A percentile compares a stretch with the other conserved stretches of the same genome.
Conservation (phyloP, 1,139 yeast species). For the Nakaseomyces sp. region DNA sequence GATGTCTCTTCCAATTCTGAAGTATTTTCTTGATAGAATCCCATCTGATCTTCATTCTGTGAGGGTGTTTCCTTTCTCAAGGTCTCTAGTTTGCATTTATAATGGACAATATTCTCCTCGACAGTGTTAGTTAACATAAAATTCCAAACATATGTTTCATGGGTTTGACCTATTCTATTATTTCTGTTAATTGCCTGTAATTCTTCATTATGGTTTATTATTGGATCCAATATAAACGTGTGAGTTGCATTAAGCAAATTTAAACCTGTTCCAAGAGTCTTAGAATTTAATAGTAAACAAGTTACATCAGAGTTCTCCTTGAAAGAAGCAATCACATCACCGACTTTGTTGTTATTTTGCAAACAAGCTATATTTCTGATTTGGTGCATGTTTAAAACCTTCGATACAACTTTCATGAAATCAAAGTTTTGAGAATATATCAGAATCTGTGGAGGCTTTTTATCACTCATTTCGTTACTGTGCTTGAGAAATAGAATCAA, state of each 20-base stretch:
- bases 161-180: conserved; percentile 83
- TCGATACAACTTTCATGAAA: conserved; percentile 54
- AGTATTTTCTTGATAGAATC: neutral
- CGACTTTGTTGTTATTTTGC: conserved; percentile 19
- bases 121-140: conserved; percentile 76
- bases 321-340: conserved; percentile 45
- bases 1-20: neutral
- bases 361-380: conserved; percentile 38
- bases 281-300: conserved; percentile 76
- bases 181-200: conserved; percentile 86
- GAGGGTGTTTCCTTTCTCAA: neutral
- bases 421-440: conserved; percentile 85
- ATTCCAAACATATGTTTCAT: conserved; percentile 82
- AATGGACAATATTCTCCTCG: conserved; percentile 75
- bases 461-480: conserved; percentile 37
- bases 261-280: conserved; percentile 81
- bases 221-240: conserved; percentile 82
- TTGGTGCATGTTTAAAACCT: conserved; percentile 55
- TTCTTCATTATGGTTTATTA: conserved; percentile 81
- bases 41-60: neutral
- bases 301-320: conserved; percentile 59
- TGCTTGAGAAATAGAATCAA: conserved; percentile 59
- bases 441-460: conserved; percentile 49
- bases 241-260: conserved; percentile 88
- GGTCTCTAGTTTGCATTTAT: conserved; percentile 22